Conservation (phyloP, 495 filamentous ascomycete species). For the Talaromyces liani region DNA sequence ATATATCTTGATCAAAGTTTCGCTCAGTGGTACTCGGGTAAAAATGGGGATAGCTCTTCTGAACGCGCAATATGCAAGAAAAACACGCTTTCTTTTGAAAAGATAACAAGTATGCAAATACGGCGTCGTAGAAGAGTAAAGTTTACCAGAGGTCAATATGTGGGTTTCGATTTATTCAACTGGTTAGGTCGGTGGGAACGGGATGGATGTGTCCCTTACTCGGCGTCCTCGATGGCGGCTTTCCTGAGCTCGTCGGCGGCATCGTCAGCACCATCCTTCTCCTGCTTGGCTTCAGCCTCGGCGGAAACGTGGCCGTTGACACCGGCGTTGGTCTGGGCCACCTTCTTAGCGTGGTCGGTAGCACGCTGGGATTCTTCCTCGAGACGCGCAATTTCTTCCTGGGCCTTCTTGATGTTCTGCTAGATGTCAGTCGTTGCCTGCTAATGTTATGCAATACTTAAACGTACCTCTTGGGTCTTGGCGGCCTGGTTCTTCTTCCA, state of each 20-base stretch:
- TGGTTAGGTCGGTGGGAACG: background rate
- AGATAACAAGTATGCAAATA: background rate
- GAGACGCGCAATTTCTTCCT: constrained; percentile 59
- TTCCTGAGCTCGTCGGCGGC: constrained; percentile 52
- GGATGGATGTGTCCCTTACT: constrained; percentile 15
- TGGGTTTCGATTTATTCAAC: constrained; percentile 80
- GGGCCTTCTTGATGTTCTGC: constrained; percentile 66
- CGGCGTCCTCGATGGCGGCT: constrained; percentile 49
- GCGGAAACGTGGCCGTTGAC: constrained; percentile 47
- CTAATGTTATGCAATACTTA: background rate
- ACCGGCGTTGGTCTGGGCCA: constrained; percentile 37
- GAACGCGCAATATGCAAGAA: background rate
- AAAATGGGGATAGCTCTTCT: background rate
- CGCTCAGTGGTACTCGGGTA: background rate
- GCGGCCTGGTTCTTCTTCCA: constrained; percentile 88
- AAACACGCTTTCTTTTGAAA: background rate
- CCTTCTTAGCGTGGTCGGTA: constrained; percentile 45
- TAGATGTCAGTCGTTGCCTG: constrained; percentile 11
- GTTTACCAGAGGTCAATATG: constrained; percentile 63
- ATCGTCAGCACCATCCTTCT: constrained; percentile 51
- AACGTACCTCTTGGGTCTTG: constrained; percentile 83
- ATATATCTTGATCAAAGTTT: background rate
- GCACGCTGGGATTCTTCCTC: constrained; percentile 41
- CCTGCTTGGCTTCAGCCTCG: constrained; percentile 47
- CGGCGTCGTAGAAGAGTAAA: constrained; percentile 59